Evolutionary conservation across 257 asterid species (phyloP).

Genomic region (Craterostigma plantagineum): DNA sequence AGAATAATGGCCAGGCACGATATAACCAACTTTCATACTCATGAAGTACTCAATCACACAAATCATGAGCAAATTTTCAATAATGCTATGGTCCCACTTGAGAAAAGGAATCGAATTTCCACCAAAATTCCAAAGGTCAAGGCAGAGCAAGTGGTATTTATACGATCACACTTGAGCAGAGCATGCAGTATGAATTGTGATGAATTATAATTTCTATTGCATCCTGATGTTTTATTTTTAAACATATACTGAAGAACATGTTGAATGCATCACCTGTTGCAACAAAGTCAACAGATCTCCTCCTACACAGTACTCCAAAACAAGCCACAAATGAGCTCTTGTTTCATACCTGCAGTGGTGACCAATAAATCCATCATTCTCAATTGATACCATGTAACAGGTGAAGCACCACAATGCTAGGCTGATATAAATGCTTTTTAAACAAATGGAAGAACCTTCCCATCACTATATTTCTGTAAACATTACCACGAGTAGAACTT

Average conservation of each 20-base stretch:
- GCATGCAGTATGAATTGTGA: too few relatives aligned
- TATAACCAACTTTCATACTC: too few relatives aligned
- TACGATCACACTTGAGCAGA: too few relatives aligned
- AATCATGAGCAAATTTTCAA: not conserved
- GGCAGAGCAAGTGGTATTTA: too few relatives aligned
- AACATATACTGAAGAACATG: slow-evolving; percentile 1
- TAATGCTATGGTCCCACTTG: too few relatives aligned
- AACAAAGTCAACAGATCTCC: slow-evolving; percentile 88
- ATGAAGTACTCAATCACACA: too few relatives aligned
- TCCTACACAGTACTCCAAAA: slow-evolving; percentile 95
- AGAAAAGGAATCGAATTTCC: too few relatives aligned
- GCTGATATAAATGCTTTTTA: not conserved
- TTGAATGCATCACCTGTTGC: slow-evolving; percentile 62
- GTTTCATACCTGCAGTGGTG: slow-evolving; percentile 85
- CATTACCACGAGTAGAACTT: slow-evolving; percentile 81
- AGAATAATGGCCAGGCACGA: too few relatives aligned
- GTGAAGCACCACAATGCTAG: not conserved
- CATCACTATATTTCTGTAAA: not conserved
- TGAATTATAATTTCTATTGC: not conserved
- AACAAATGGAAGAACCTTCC: slow-evolving; percentile 3
- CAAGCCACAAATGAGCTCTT: slow-evolving; percentile 96
- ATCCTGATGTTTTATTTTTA: slow-evolving; percentile 10
- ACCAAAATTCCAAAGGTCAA: too few relatives aligned
- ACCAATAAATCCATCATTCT: slow-evolving; percentile 3
- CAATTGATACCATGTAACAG: slow-evolving; percentile 1